Evolutionary conservation across 75 land plant genomes (phyloP).

Genomic region (Pinus taeda): DNA sequence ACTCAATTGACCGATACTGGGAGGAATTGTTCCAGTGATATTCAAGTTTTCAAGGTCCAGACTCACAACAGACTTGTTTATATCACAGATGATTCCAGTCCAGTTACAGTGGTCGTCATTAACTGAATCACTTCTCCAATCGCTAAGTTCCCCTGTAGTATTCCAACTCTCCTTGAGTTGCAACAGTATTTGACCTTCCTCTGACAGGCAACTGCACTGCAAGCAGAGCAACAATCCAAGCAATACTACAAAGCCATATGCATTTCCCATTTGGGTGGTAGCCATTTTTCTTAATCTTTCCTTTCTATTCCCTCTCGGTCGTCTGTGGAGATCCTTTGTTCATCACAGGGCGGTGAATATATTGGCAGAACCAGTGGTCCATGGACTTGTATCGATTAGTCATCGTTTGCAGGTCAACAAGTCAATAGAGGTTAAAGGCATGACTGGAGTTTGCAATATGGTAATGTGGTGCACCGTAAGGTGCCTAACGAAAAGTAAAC

Average conservation of each 20-base stretch:
- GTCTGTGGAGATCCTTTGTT: no score
- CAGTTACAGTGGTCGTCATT: conserved; percentile 29
- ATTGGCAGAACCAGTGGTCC: no score
- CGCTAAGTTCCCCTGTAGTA: background rate
- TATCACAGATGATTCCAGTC: conserved; percentile 28
- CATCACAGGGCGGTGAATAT: no score
- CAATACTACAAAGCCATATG: background rate
- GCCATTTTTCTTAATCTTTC: no score
- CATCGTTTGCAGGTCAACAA: no score
- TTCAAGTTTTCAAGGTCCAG: conserved; percentile 12
- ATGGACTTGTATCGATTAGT: no score
- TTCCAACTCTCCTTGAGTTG: background rate
- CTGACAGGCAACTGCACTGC: background rate
- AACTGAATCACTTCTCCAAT: background rate
- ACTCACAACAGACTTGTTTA: conserved; percentile 16
- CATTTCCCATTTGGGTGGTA: background rate
- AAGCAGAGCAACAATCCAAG: background rate
- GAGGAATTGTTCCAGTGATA: conserved; percentile 19
- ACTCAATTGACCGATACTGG: conserved; percentile 31
- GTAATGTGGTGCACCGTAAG: no score
- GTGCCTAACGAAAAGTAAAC: no score
- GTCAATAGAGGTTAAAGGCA: no score
- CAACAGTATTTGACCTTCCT: conserved; percentile 1
- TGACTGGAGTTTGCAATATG: no score
- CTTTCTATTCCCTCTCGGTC: no score